Evolutionary conservation across 2,329 filamentous ascomycete species (phyloP).

Genomic region (Paraphaeosphaeria minitans): DNA sequence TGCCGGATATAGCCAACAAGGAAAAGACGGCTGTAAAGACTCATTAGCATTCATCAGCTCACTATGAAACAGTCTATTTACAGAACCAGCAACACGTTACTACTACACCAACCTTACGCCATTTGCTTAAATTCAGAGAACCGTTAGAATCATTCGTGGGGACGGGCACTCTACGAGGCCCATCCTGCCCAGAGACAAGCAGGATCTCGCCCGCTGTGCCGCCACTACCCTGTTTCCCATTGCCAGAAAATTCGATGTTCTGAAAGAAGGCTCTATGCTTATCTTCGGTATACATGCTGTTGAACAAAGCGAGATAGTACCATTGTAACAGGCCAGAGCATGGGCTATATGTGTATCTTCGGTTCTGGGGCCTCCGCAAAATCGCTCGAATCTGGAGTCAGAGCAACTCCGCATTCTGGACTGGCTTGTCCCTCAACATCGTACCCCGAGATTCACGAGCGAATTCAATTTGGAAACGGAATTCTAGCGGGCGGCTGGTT

Average conservation of each 20-base stretch:
- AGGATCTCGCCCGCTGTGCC: not conserved
- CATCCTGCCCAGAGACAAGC: not conserved
- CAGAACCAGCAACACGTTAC: constrained; percentile 3
- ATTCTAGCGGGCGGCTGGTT: not conserved
- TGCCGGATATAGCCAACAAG: not conserved
- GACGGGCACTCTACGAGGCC: not conserved
- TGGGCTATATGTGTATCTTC: not conserved
- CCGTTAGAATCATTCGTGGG: not conserved
- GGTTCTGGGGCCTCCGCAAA: not conserved
- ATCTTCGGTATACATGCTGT: not conserved
- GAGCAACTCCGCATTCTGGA: not conserved
- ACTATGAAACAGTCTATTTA: not conserved
- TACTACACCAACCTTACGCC: not conserved
- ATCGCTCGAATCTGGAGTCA: not conserved
- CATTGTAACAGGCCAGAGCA: not conserved
- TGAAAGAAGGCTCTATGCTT: not conserved
- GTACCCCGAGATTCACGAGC: not conserved
- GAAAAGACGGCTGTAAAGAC: not conserved
- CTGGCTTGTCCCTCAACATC: not conserved
- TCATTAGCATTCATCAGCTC: not conserved
- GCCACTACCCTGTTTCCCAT: not conserved
- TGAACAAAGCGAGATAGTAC: not conserved
- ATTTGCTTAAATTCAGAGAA: not conserved
- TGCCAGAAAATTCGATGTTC: not conserved
- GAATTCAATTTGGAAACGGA: not conserved